Percentiles rank a stretch among this genome's conserved stretches.
Conservation (phyloP, 768 basidiomycete genomes). For the Paxillus ammoniavirescens region DNA sequence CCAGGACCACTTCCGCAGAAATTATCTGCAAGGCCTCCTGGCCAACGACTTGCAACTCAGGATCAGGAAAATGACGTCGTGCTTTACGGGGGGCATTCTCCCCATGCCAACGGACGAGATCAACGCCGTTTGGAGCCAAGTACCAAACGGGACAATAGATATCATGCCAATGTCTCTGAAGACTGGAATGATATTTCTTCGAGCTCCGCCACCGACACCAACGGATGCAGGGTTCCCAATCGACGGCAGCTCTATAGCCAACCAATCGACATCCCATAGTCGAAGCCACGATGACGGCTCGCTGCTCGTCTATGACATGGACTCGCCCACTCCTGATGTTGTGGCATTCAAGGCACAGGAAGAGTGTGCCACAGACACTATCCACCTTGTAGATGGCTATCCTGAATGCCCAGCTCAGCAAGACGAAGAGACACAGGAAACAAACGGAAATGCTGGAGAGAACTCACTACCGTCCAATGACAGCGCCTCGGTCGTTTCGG, state of each 20-base stretch:
- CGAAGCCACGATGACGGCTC: conserved; percentile 1
- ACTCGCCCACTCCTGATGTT: not conserved
- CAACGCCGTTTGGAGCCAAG: conserved; percentile 21
- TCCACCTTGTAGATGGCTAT: not conserved
- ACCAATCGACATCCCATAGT: not conserved
- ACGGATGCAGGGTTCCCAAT: not conserved
- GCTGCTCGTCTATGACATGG: not conserved
- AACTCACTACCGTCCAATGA: not conserved
- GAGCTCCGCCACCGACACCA: conserved; percentile 23
- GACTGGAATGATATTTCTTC: not conserved
- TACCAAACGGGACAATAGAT: conserved; percentile 23
- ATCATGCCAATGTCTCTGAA: conserved; percentile 9
- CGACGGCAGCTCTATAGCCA: conserved; percentile 1
- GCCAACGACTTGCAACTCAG: conserved; percentile 15
- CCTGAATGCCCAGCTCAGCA: not conserved
- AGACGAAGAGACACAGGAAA: not conserved
- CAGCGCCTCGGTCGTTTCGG: conserved; percentile 1
- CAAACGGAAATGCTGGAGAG: not conserved
- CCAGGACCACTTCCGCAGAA: conserved; percentile 13
- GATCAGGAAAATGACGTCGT: conserved; percentile 15
- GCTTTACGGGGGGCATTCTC: conserved; percentile 12
- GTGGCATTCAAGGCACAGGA: not conserved
- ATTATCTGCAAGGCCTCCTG: conserved; percentile 5
- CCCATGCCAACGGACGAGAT: conserved; percentile 17
- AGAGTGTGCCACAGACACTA: not conserved